phyloP scores from a whole-genome alignment of 805 yeast genomes.

The Cyberlindnera sargentensis region DNA sequence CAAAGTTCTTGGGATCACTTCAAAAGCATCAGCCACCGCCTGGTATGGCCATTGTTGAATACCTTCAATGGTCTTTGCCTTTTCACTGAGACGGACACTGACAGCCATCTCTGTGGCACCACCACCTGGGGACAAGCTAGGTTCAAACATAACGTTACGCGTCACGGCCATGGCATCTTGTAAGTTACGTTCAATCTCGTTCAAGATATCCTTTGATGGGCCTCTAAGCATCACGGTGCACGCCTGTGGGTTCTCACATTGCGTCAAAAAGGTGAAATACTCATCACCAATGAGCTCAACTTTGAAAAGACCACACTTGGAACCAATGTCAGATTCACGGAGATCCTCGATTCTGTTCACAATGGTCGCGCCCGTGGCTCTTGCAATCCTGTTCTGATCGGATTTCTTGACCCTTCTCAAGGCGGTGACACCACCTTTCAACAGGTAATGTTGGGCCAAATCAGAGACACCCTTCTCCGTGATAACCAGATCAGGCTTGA shows the following conservation, averaged over 20 bases:
- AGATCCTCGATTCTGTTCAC: constrained; percentile 94
- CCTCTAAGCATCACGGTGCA: constrained; percentile 93
- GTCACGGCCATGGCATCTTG: constrained; percentile 99
- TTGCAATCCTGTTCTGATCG: constrained; percentile 92
- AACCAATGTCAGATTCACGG: constrained; percentile 85
- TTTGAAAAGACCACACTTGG: constrained; percentile 82
- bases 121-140: constrained; percentile 95
- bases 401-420: constrained; percentile 92
- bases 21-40: constrained; percentile 98
- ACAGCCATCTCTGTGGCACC: constrained; percentile 99
- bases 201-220: constrained; percentile 92
- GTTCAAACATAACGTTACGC: constrained; percentile 90
- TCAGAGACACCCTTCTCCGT: constrained; percentile 99
- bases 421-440: constrained; percentile 89
- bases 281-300: constrained; percentile 97
- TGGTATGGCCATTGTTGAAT: constrained; percentile 98
- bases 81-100: constrained; percentile 77
- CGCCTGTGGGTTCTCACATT: constrained; percentile 83
- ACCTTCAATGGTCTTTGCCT: constrained; percentile 89
- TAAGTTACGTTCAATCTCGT: constrained; percentile 92
- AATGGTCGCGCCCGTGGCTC: constrained; percentile 96
- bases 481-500: constrained; percentile 89
- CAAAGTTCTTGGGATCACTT: constrained; percentile 95
- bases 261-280: constrained; percentile 78
- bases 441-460: constrained; percentile 91